phyloP scores from a whole-genome alignment of 495 filamentous ascomycete genomes.

The Penicillium taxi region DNA sequence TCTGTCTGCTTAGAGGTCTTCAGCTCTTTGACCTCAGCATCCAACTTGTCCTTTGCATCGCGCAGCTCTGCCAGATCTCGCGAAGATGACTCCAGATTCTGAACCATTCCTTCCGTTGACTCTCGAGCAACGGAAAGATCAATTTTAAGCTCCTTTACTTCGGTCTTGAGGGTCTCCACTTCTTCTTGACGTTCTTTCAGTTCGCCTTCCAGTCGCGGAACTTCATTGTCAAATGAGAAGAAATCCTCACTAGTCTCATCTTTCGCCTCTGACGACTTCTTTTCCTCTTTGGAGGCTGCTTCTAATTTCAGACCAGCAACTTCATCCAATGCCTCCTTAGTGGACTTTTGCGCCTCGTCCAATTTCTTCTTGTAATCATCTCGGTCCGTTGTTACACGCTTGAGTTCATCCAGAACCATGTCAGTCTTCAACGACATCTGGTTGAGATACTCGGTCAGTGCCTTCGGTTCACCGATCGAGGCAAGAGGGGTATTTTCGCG shows the following conservation, averaged over 20 bases:
- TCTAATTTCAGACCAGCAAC: slow-evolving; percentile 42
- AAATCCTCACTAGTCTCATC: slow-evolving; percentile 62
- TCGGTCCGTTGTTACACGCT: slow-evolving; percentile 71
- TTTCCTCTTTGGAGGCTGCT: slow-evolving; percentile 16
- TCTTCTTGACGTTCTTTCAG: slow-evolving; percentile 56
- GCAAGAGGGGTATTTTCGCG: slow-evolving; percentile 87
- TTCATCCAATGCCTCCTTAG: slow-evolving; percentile 50
- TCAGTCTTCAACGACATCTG: slow-evolving; percentile 78
- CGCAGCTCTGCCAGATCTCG: slow-evolving; percentile 50
- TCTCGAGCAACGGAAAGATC: slow-evolving; percentile 53
- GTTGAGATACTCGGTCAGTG: slow-evolving; percentile 88
- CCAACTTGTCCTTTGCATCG: slow-evolving; percentile 50
- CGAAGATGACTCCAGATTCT: slow-evolving; percentile 52
- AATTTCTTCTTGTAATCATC: slow-evolving; percentile 72
- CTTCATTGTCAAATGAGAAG: slow-evolving; percentile 78
- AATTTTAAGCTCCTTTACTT: slow-evolving; percentile 48
- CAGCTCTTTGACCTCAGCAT: slow-evolving; percentile 35
- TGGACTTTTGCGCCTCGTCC: slow-evolving; percentile 58
- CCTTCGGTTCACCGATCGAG: slow-evolving; percentile 75
- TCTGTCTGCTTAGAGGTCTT: slow-evolving; percentile 28
- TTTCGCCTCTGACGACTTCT: slow-evolving; percentile 18
- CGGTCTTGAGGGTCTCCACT: slow-evolving; percentile 54
- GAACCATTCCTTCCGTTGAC: slow-evolving; percentile 55
- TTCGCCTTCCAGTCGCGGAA: slow-evolving; percentile 56
- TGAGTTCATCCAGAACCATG: slow-evolving; percentile 89